Base-by-base conservation (phyloP, 2,329 filamentous ascomycete genomes). In the Xylaria sp. region DNA sequence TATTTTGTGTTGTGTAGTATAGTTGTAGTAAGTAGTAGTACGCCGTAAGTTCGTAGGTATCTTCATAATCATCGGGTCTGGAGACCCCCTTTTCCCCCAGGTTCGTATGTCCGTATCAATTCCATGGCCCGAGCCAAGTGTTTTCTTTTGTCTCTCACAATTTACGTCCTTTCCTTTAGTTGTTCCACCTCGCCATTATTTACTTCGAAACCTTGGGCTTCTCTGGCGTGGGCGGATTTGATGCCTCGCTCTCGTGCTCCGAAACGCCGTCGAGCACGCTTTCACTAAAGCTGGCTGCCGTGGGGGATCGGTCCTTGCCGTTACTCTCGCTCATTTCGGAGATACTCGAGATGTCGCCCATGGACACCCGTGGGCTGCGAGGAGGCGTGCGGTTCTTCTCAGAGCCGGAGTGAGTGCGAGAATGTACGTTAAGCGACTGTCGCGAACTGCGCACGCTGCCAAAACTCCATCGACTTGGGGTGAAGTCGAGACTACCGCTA, bases 201-300 rank as follows among this genome's bases (percentile, higher is more conserved):
- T 10, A 55, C 62, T 60, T 60, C 10, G 57, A 13, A 35, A 18
- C 50, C n/a, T 58, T 37, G 39, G 54, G 54, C 42, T 67, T 71
- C 37, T 63, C 63, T 30, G 56, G 69, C 57, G 66, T 73, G 30
- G 39, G 60, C 18, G 63, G 67, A 10, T 63, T 67, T 18, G 66
- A 73, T 56, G 65, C 60, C 7, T 59, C 64, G 42, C 65, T 68
- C n/a, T 67, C 68, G 2, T 52, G 60, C 4, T 62, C 67, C 11
- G 69, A 69, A 2, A 70, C 75, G 0, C 68, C 72, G 5, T 78
- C 79, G 19, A 80, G 72, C 35, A 79, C 71, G 58, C 76, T 79
- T 65, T 80, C 78, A 52, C 73, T 74, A 57, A 78, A 79, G 62
- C 76, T 79, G 48, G 71, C 73, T 59, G 76, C 75, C 42, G 75